A percentile compares a stretch with the other conserved stretches of the same genome.
Evolutionary conservation across 1,284 basidiomycete genomes (phyloP).

Genomic region (Malassezia obtusa): DNA sequence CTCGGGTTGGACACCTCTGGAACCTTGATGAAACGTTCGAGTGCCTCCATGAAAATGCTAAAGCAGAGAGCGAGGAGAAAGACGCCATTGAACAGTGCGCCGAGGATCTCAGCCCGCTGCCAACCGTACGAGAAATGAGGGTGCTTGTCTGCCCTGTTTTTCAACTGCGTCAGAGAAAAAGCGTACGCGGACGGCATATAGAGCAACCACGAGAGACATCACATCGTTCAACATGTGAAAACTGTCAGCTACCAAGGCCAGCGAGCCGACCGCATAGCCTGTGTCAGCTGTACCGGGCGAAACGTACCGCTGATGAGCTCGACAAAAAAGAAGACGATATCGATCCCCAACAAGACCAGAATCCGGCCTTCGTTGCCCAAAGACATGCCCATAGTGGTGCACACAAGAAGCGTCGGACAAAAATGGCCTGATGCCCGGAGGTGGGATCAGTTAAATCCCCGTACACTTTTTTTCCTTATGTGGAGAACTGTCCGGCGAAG

Average conservation of each 20-base stretch:
- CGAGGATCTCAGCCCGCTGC: conserved; percentile 95
- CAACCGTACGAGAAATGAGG: conserved; percentile 79
- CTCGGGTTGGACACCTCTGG: conserved; percentile 72
- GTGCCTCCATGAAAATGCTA: conserved; percentile 84
- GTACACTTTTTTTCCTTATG: not conserved
- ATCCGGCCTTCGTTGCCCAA: conserved; percentile 38
- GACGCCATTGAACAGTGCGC: conserved; percentile 76
- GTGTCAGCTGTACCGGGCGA: not conserved
- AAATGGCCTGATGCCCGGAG: not conserved
- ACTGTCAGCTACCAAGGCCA: conserved; percentile 88
- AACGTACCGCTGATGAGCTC: conserved; percentile 59
- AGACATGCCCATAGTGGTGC: conserved; percentile 1
- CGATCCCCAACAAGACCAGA: conserved; percentile 69
- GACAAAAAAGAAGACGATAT: conserved; percentile 80
- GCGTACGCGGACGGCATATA: conserved; percentile 71
- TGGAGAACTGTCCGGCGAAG: not conserved
- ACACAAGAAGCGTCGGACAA: too few relatives aligned
- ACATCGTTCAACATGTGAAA: conserved; percentile 85
- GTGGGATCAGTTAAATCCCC: not conserved
- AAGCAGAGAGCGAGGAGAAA: conserved; percentile 92
- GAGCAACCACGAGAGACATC: conserved; percentile 82
- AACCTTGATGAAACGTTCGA: conserved; percentile 71
- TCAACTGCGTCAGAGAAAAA: not conserved
- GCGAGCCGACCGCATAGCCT: conserved; percentile 87
- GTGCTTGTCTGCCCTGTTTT: conserved; percentile 3